Evolutionary conservation across 2,329 filamentous ascomycete genomes (phyloP).

Genomic region (Colletotrichum paranaense): DNA sequence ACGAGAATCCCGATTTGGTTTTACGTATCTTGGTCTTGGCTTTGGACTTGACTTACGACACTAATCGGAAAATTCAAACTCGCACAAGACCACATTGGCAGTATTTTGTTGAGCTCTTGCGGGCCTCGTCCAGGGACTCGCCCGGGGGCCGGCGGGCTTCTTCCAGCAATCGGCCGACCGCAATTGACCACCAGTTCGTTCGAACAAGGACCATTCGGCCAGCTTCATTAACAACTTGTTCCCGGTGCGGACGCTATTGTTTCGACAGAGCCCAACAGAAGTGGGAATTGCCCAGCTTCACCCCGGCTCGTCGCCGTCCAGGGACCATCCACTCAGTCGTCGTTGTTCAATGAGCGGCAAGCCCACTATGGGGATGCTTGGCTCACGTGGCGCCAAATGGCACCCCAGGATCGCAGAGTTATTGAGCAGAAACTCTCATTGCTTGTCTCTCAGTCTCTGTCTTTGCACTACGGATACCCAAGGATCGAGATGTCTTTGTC

Average conservation of each 20-base stretch:
- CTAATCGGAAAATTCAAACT: not conserved
- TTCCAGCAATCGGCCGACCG: not conserved
- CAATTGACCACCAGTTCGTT: constrained; percentile 6
- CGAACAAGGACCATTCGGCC: constrained; percentile 4
- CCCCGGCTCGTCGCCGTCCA: constrained; percentile 12
- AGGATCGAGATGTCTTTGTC: not conserved
- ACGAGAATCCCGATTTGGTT: not conserved
- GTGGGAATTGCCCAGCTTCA: constrained; percentile 21
- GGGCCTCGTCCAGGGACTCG: constrained; percentile 12
- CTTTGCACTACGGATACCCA: too few species aligned
- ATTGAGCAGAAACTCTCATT: not conserved
- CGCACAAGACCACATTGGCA: not conserved
- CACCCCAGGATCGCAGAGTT: constrained; percentile 22
- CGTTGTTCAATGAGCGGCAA: constrained; percentile 23
- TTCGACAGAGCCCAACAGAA: constrained; percentile 28
- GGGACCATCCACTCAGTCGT: constrained; percentile 7
- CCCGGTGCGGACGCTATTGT: constrained; percentile 16
- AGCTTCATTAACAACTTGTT: constrained; percentile 10
- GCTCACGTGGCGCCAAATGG: constrained; percentile 33
- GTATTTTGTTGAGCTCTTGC: constrained; percentile 28
- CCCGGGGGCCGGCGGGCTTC: not conserved
- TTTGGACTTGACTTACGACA: not conserved
- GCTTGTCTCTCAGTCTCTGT: not conserved
- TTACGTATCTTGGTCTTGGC: not conserved
- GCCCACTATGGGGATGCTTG: constrained; percentile 20